Conservation (phyloP, 192 early-diverging fungal genomes). For the Podila minutissima region DNA sequence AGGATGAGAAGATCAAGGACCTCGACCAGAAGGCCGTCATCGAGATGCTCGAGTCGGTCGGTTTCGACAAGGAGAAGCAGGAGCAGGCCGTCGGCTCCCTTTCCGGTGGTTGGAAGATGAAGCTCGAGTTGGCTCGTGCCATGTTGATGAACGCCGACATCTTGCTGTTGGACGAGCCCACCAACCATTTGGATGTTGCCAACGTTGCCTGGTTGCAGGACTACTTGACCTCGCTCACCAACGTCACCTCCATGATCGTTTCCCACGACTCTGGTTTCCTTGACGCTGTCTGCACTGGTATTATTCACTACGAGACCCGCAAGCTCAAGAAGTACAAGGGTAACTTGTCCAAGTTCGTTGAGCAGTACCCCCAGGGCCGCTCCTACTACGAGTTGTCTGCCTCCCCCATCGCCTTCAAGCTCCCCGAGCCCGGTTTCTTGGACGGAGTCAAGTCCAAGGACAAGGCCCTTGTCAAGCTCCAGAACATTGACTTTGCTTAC, state of each 20-base stretch:
- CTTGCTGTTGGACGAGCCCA: constrained; percentile 86
- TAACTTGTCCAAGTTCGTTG: constrained; percentile 84
- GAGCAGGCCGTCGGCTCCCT: constrained; percentile 77
- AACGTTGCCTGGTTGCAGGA: constrained; percentile 70
- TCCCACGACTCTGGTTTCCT: constrained; percentile 91
- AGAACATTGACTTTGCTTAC: constrained; percentile 75
- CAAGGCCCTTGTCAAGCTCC: constrained; percentile 83
- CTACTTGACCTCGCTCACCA: constrained; percentile 75
- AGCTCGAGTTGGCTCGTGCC: constrained; percentile 86
- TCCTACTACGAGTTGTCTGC: constrained; percentile 80
- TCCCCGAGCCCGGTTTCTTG: constrained; percentile 80
- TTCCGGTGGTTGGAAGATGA: constrained; percentile 94
- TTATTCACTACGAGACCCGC: constrained; percentile 85
- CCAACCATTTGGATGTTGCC: constrained; percentile 85
- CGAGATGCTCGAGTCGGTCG: constrained; percentile 66
- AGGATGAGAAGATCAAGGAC: constrained; percentile 65
- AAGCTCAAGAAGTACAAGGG: constrained; percentile 81
- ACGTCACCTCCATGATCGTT: constrained; percentile 86
- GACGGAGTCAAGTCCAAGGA: constrained; percentile 79
- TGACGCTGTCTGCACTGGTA: constrained; percentile 81
- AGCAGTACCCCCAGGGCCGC: constrained; percentile 74
- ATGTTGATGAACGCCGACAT: constrained; percentile 89
- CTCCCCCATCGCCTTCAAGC: constrained; percentile 68
- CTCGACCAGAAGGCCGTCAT: constrained; percentile 60
- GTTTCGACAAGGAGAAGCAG: constrained; percentile 74